Evolutionary conservation across 805 yeast genomes (phyloP), one percentile per base, ranked within the genome.

Genomic region (Scheffersomyces amazonensis): DNA sequence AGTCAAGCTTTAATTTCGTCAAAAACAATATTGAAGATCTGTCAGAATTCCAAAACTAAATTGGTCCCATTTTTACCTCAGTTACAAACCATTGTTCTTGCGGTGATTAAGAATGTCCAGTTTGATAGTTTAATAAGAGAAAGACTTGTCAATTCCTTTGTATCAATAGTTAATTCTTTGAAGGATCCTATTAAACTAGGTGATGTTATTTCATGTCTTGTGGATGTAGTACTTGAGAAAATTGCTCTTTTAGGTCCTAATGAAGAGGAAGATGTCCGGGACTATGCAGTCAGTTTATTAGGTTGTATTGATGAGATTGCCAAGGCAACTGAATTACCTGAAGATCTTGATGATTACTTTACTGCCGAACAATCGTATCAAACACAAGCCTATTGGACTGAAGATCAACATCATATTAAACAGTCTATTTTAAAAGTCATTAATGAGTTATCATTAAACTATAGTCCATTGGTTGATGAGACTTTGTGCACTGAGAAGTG

Each of bases 291-390:
- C 2, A 81, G 89, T 17, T 58, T 86, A 32, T 57, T 87, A 18
- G 62, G 75, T 11, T 84, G 88, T 51, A 56, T 88, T 0, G 71
- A 72, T n/a, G 86, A 83, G 37, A 64, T 87, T 3, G 93, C 88
- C 0, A 82, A 80, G 39, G 87, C 89, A 0, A 58, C 83, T 51
- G 76, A 77, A 35, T 58, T 75, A 2, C 81, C 87, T 0, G 87
- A 81, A 21, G 70, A 64, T 16, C 62, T 66, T 2, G 71, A 66
- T 30, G 73, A 68, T 9, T 58, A 59, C 16, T 62, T 58, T 30
- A 62, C 63, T 17, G 49, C 45, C 6, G 64, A 59, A 12, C 69
- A 71, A 35, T 42, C 53, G 16, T 60, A 58, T 18, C 29, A 36
- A 4, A 42, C 42, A 15, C 47, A 53, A 33, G 49, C 50, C 16